Evolutionary conservation across 768 basidiomycete genomes (phyloP).

Genomic region (Chalciporus chontae): DNA sequence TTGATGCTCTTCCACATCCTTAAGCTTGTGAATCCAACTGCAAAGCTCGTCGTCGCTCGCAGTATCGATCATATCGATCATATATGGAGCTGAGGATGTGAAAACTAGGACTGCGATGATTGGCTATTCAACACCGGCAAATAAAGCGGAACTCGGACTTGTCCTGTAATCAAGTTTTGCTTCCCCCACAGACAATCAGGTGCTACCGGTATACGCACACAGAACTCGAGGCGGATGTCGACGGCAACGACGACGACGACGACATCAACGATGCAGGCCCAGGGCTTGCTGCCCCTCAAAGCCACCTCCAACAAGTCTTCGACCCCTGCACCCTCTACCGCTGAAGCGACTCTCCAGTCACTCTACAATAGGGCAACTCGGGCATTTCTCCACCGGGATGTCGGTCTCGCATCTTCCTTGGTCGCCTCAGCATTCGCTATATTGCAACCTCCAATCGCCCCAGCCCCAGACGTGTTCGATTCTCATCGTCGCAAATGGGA

Average conservation of each 20-base stretch:
- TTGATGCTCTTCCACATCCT: too few relatives aligned
- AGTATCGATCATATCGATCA: too few relatives aligned
- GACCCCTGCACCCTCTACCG: conserved; percentile 21
- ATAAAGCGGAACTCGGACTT: neutral
- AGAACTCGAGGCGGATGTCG: conserved; percentile 36
- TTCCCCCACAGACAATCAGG: conserved; percentile 19
- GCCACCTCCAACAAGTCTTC: conserved; percentile 15
- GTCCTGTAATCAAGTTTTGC: neutral
- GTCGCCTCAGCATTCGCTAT: conserved; percentile 66
- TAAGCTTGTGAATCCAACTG: neutral
- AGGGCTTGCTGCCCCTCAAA: conserved; percentile 36
- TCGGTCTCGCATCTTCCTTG: conserved; percentile 61
- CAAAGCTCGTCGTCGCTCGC: too few relatives aligned
- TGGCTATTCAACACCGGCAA: neutral
- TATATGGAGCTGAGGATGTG: too few relatives aligned
- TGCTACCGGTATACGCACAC: conserved; percentile 3
- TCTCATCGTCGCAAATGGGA: conserved; percentile 78
- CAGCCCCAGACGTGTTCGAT: conserved; percentile 38
- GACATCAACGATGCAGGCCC: conserved; percentile 9
- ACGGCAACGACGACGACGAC: conserved; percentile 46
- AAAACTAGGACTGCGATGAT: too few relatives aligned
- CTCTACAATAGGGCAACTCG: conserved; percentile 75
- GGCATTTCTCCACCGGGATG: conserved; percentile 74
- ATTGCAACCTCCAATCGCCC: conserved; percentile 40
- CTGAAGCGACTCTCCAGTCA: conserved; percentile 56